Evolutionary conservation across 176 grass and related monocot genomes (phyloP), one percentile per base, ranked within the genome.

Genomic region (Tillandsia leiboldiana): DNA sequence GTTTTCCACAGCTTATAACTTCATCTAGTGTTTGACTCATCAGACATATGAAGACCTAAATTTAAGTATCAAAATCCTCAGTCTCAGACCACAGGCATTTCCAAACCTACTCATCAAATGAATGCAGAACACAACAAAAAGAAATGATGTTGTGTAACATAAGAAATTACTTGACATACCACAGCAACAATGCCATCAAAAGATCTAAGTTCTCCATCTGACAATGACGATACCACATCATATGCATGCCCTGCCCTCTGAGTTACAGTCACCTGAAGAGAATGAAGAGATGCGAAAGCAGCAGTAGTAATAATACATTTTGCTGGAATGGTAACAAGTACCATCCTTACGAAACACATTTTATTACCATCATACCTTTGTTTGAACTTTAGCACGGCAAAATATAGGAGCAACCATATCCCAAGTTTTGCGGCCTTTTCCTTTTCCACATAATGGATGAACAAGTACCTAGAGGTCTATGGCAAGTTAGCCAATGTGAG

Each of bases 401-500:
- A 96, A 96, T 78, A 96, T 80, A 71, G 88, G 86, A 75, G 78
- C 81, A 59, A 92, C 86, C 24, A 27, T 81, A 70, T 92, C 83
- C 92, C 92, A 96, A 47, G 83, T 96, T 63, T 65, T 87, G 24
- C 54, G 8, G 29, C 88, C 92, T 77, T 74, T 87, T 72, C 81
- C 83, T 87, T 96, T 96, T 78, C 92, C 92, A 77, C 92, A 96
- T 6, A 90, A 71, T 74, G 92, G 92, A 79, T 96, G 92, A 50
- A 96, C 88, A 85, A 96, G 86, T 78, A 96, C 83, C 92, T 96
- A 66, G 49, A 91, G 27, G n/a, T 42, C 26, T 53, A 71, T 65
- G 64, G 12, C 42, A 74, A 70, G 49, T 71, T 53, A 72, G 52
- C 49, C 26, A 64, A 66, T 47, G 28, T 51, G 27, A 64, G 42